phyloP scores from a whole-genome alignment of 2,329 filamentous ascomycete genomes.

The Chrysoporthe cubensis region DNA sequence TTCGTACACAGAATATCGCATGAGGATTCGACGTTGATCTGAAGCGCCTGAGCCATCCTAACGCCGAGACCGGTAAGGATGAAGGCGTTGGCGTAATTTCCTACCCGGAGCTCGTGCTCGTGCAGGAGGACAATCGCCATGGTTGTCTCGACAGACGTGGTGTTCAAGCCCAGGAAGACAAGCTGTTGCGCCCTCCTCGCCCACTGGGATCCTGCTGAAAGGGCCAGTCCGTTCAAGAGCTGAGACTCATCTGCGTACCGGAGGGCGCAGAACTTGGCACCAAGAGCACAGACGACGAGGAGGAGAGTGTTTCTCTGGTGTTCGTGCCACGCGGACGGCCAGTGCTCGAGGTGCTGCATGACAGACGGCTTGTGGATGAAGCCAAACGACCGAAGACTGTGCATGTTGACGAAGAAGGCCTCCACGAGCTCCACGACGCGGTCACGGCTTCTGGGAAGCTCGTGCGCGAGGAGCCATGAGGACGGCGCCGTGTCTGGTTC shows the following conservation, averaged over 20 bases:
- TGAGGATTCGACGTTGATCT: slow-evolving; percentile 43
- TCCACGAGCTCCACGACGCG: slow-evolving; percentile 25
- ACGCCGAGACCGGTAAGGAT: slow-evolving; percentile 39
- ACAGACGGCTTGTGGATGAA: slow-evolving; percentile 34
- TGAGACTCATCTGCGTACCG: slow-evolving; percentile 4
- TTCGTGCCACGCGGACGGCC: slow-evolving; percentile 2
- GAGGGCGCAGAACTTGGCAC: slow-evolving; percentile 27
- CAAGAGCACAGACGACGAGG: slow-evolving; percentile 28
- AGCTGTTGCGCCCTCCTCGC: slow-evolving; percentile 27
- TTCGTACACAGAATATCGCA: slow-evolving; percentile 12
- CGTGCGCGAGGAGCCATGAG: slow-evolving; percentile 2
- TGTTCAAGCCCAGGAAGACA: slow-evolving; percentile 19
- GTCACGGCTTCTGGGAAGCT: slow-evolving; percentile 2
- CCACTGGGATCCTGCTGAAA: slow-evolving; percentile 28
- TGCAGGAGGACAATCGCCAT: slow-evolving; percentile 31
- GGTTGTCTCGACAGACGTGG: slow-evolving; percentile 23
- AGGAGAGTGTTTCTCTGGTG: slow-evolving; percentile 21
- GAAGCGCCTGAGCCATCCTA: slow-evolving; percentile 48
- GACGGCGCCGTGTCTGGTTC: background rate
- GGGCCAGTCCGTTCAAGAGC: slow-evolving; percentile 12
- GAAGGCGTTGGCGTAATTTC: slow-evolving; percentile 28
- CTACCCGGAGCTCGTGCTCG: slow-evolving; percentile 28
- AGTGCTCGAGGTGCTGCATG: slow-evolving; percentile 29
- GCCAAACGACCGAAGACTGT: slow-evolving; percentile 31
- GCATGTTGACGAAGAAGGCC: slow-evolving; percentile 33